Base-by-base conservation (phyloP, 805 yeast genomes). In the Candida boleticola region DNA sequence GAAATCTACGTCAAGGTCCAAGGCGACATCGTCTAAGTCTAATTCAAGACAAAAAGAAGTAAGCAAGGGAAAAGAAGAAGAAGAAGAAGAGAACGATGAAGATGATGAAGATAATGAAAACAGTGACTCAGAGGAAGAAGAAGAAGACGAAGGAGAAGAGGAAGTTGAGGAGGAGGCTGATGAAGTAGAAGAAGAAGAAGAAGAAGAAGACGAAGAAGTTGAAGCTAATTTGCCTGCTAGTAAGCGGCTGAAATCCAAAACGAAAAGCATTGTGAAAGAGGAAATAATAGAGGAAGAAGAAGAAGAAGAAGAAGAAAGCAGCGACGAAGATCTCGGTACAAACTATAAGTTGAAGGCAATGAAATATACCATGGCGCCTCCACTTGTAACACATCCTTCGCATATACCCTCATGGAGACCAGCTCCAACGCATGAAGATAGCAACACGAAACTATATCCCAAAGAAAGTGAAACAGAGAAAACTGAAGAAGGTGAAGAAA, bases 401-500 rank as follows among this genome's bases (percentile, higher is more conserved):
- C 76, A 70, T 51, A 64, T 70, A 9, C 74, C 74, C 4, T 42
- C 58, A 5, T 69, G 74, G 74, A 54, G 56, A 22, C 73, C 74
- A 3, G 55, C 57, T 38, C 26, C 43, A 9, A 14, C 35, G 4
- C 20, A 16, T 19, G 20, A 31, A 44, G 40, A 51, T 39, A 26
- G 22, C 18, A 32, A 16, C 4, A 41, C 34, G 23, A 23, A 23
- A 11, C 11, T 23, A 7, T 7, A 7, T 7, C 7, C 7, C 7
- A 11, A 23, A 23, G 27, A 23, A 23, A 11, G 10, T 7, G 27
- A 23, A 23, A n/a, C n/a, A n/a, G n/a, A n/a, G n/a, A n/a, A n/a
- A n/a, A 22, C 13, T 17, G 26, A 37, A 14, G 21, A 37, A 27
- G 13, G 9, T 13, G 39, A 48, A 9, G 36, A 39, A 5, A 21